Evolutionary conservation across 2,329 filamentous ascomycete species (phyloP).

Genomic region (Epichloe coenophiala): DNA sequence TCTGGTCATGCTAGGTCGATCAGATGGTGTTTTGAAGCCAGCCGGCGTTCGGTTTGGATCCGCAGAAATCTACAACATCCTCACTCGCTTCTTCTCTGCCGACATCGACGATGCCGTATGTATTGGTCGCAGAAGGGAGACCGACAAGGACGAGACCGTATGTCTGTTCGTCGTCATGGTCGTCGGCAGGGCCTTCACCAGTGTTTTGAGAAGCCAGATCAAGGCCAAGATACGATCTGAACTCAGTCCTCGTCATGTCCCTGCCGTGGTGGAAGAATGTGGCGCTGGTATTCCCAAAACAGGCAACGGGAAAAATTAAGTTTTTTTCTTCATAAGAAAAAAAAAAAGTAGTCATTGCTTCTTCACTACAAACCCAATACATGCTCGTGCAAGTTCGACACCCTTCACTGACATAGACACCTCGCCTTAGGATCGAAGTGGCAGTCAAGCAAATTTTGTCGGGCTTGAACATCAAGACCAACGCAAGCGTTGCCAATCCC

Average conservation of each 20-base stretch:
- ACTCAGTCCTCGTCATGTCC: constrained; percentile 80
- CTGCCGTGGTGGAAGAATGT: constrained; percentile 67
- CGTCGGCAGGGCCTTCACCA: constrained; percentile 39
- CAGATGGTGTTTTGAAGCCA: constrained; percentile 87
- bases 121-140: constrained; percentile 58
- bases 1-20: constrained; percentile 80
- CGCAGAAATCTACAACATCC: constrained; percentile 92
- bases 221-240: constrained; percentile 58
- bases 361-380: neutral
- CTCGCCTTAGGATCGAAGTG: constrained; percentile 59
- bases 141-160: constrained; percentile 73
- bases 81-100: constrained; percentile 66
- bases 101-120: constrained; percentile 80
- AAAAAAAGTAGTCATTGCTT: neutral
- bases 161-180: constrained; percentile 77
- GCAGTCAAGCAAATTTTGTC: constrained; percentile 94
- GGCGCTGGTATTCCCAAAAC: constrained; percentile 76
- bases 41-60: constrained; percentile 83
- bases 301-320: constrained; percentile 87
- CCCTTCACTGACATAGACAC: constrained; percentile 6
- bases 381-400: too few species aligned
- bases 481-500: constrained; percentile 85
- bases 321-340: constrained; percentile 9
- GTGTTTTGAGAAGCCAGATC: constrained; percentile 49
- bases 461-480: constrained; percentile 73